phyloP scores from a whole-genome alignment of 192 early-diverging fungal species.

The Mortierella claussenii region DNA sequence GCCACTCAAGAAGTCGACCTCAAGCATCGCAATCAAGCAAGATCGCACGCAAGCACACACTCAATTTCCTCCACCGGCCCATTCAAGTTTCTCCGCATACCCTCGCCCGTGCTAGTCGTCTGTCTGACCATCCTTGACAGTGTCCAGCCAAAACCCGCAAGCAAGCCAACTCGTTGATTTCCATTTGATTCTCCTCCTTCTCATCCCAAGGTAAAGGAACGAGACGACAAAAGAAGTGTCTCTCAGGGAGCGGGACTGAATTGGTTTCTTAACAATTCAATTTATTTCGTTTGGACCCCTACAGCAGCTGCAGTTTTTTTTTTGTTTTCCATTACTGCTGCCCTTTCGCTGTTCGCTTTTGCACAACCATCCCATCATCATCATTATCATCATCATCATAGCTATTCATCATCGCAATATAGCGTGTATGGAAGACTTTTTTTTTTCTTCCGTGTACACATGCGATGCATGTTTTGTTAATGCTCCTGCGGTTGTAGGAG shows the following conservation, averaged over 20 bases:
- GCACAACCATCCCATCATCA: conserved; percentile 9
- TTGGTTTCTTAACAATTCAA: background rate
- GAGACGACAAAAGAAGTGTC: conserved; percentile 1
- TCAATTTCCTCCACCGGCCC: background rate
- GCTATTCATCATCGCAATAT: background rate
- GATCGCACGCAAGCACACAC: background rate
- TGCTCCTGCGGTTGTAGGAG: no score
- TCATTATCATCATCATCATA: background rate
- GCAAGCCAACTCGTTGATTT: no score
- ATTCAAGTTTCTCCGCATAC: background rate
- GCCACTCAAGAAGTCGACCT: background rate
- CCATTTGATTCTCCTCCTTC: no score
- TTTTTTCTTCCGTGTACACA: background rate
- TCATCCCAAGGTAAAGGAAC: conserved; percentile 17
- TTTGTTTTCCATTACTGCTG: background rate
- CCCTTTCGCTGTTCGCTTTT: background rate
- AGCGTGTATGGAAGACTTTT: background rate
- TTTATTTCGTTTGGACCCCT: conserved; percentile 9
- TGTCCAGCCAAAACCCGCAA: no score
- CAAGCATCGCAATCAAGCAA: background rate
- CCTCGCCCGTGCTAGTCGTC: background rate
- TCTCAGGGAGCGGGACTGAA: background rate
- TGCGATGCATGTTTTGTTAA: no score
- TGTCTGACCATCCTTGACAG: background rate
- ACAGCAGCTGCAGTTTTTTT: background rate